Percentiles rank a stretch among this genome's conserved stretches.
Conservation (phyloP, 2,329 filamentous ascomycete genomes). For the Microsporum audouinii region DNA sequence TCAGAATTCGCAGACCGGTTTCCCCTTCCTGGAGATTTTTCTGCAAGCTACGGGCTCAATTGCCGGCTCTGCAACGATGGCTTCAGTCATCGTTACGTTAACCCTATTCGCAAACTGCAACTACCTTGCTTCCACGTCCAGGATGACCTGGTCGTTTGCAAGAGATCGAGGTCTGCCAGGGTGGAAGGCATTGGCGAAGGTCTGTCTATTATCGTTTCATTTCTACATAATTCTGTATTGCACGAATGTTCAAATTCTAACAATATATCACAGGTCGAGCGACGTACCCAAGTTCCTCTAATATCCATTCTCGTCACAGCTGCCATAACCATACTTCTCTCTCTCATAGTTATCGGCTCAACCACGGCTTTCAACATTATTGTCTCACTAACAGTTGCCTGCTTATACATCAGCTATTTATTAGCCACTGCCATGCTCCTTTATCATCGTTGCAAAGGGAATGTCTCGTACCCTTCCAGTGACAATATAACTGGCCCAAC, state of each 20-base stretch:
- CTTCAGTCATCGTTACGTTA: constrained; percentile 37
- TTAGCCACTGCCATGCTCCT: constrained; percentile 37
- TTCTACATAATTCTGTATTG: background rate
- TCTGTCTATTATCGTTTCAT: constrained; percentile 11
- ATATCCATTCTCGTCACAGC: constrained; percentile 28
- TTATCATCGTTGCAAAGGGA: constrained; percentile 27
- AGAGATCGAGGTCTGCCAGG: constrained; percentile 34
- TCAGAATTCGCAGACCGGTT: constrained; percentile 34
- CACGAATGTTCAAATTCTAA: background rate
- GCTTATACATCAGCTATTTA: constrained; percentile 43
- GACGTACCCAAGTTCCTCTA: constrained; percentile 31
- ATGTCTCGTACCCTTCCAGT: constrained; percentile 14
- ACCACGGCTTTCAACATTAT: constrained; percentile 43
- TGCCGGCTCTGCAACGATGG: constrained; percentile 34
- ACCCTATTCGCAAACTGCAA: constrained; percentile 25
- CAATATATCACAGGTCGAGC: constrained; percentile 22
- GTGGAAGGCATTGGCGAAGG: constrained; percentile 21
- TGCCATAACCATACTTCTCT: constrained; percentile 27
- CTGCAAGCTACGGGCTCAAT: constrained; percentile 34
- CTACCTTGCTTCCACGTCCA: constrained; percentile 27
- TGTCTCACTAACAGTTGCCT: constrained; percentile 41
- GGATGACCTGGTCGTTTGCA: constrained; percentile 35
- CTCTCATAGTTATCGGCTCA: constrained; percentile 43
- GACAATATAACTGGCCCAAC: constrained; percentile 9
- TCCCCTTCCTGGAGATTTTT: constrained; percentile 43